Evolutionary conservation across 2,329 filamentous ascomycete genomes (phyloP).

Genomic region (Ophiostoma himal-ulmi): DNA sequence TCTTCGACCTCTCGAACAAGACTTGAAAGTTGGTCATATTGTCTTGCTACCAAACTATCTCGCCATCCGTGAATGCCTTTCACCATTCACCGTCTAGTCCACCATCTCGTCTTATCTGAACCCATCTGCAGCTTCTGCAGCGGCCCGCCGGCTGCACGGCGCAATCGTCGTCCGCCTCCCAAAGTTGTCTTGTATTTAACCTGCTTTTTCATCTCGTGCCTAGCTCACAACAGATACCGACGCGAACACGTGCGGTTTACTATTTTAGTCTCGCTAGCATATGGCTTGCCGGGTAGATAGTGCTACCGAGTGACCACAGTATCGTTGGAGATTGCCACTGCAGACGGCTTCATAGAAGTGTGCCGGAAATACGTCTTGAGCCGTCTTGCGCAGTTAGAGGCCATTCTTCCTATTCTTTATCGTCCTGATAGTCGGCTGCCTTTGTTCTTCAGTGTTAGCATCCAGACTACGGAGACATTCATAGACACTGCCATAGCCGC

Average conservation of each 20-base stretch:
- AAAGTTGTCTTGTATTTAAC: not conserved
- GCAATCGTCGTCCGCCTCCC: too few relatives aligned
- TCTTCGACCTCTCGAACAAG: not conserved
- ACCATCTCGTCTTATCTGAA: not conserved
- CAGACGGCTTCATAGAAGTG: not conserved
- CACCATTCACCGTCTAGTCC: not conserved
- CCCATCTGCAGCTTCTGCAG: not conserved
- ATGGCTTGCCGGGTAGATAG: not conserved
- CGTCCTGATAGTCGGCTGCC: not conserved
- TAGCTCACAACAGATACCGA: not conserved
- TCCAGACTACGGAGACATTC: not conserved
- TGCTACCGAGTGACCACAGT: not conserved
- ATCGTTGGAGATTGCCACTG: not conserved
- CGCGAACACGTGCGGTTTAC: not conserved
- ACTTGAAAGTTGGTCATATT: not conserved
- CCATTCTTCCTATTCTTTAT: not conserved
- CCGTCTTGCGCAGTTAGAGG: too few relatives aligned
- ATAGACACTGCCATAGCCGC: not conserved
- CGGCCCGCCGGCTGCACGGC: not conserved
- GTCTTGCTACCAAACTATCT: not conserved
- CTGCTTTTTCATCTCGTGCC: not conserved
- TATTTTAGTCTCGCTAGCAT: not conserved
- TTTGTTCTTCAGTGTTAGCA: not conserved
- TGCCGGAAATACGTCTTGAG: not conserved
- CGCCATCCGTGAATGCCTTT: not conserved